phyloP scores from a whole-genome alignment of 345 rosid genomes.

The Lepidium africanum region DNA sequence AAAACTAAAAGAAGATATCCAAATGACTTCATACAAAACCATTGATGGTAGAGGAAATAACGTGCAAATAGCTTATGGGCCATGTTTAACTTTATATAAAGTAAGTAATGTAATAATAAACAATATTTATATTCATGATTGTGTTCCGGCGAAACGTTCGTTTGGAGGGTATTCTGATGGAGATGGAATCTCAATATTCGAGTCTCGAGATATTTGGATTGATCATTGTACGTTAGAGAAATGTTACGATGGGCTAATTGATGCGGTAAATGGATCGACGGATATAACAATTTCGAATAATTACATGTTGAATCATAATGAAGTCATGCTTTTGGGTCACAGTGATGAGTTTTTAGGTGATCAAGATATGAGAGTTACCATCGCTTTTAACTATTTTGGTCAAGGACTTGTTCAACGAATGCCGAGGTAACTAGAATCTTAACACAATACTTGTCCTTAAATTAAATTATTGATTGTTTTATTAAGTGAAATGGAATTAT shows the following conservation, averaged over 20 bases:
- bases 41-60: constrained; percentile 59
- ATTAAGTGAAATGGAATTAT: neutral
- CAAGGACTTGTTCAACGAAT: constrained; percentile 63
- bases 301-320: constrained; percentile 55
- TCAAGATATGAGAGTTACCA: constrained; percentile 54
- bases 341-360: constrained; percentile 50
- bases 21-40: constrained; percentile 49
- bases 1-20: constrained; percentile 42
- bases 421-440: constrained; percentile 37
- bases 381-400: constrained; percentile 66
- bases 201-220: constrained; percentile 49
- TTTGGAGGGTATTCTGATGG: constrained; percentile 49
- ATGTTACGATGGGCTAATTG: constrained; percentile 60
- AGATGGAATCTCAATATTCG: constrained; percentile 55
- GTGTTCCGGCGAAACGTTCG: constrained; percentile 34
- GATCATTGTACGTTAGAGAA: constrained; percentile 60
- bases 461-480: too few relatives aligned
- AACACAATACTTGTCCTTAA: too few relatives aligned
- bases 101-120: constrained; percentile 55
- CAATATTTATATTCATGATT: constrained; percentile 49
- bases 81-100: constrained; percentile 49
- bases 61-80: constrained; percentile 47
- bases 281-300: constrained; percentile 60
- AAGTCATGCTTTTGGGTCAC: constrained; percentile 72
- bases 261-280: constrained; percentile 51